These are phyloP conservation scores for Flaveria floridana DNA, from an alignment of 140 eudicot genomes.

Conservation along the genomic window DNA sequence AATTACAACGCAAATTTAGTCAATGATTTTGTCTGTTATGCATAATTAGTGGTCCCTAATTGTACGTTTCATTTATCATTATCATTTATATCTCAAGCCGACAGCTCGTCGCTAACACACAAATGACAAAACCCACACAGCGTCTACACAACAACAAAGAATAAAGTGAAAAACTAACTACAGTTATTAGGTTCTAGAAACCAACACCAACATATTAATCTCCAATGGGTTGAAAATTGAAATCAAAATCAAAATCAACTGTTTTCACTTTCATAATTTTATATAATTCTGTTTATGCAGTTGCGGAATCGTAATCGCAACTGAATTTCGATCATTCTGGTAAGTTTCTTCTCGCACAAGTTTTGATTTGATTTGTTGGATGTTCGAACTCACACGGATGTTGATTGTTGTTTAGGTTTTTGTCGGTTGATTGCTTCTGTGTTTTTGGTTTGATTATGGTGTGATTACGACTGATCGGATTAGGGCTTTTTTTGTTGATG, in stretches of 20 bases:
- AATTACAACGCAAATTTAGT: too few relatives aligned
- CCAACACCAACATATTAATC: constrained; percentile 30
- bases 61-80: neutral
- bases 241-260: neutral
- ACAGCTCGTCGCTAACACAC: constrained; percentile 26
- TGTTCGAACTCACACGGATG: constrained; percentile 11
- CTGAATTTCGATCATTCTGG: constrained; percentile 27
- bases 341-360: neutral
- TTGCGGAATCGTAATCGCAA: constrained; percentile 14
- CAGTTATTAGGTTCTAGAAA: constrained; percentile 15
- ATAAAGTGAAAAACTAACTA: constrained; percentile 21
- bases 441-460: neutral
- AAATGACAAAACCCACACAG: constrained; percentile 17
- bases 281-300: neutral
- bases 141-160: constrained; percentile 15
- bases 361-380: constrained; percentile 12
- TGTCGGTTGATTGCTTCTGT: neutral
- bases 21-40: neutral
- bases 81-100: constrained; percentile 19
- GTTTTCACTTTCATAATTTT: neutral
- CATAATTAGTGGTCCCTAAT: neutral
- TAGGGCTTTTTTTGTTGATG: constrained; percentile 19
- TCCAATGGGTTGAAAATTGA: constrained; percentile 30
- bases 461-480: constrained; percentile 21
- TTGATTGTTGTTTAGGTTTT: neutral